Base-by-base conservation (phyloP, 2,329 filamentous ascomycete species). In the Acarospora socialis region DNA sequence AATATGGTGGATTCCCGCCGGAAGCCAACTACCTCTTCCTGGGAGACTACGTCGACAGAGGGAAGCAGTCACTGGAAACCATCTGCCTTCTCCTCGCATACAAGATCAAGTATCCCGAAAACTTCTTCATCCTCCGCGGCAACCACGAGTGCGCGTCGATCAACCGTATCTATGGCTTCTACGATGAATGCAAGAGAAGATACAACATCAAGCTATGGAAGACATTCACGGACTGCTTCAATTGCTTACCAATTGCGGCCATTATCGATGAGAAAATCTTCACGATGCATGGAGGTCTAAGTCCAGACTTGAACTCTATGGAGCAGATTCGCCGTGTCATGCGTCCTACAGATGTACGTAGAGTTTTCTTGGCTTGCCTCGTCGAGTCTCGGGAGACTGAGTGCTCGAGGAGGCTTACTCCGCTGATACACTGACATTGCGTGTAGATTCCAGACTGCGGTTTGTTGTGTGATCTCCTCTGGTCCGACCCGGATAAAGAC, bases 191-290 rank as follows among this genome's bases (percentile, higher is more conserved):
- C 68, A 95, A 95, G 62, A 72, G 87, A 43, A 72, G 87, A 39
- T 93, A 81, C 63, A 94, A 93, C 52, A 82, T 94, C 54, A 94
- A 94, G 63, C 75, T 92, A 34, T 95, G 87, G 87, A 95, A 95
- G 65, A 92, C 83, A 0, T 95, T 95, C 51, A 77, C 93, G 32
- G 87, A 95, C 53, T 90, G 81, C 16, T 95, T 95, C 66, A 95
- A 95, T 55, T 86, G 79, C 24, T 68, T 95, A 26, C 87, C 87
- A 0, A 94, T 95, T 48, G 87, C 87, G 25, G 75, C 87, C n/a
- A 94, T 93, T 48, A 86, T 95, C 21, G 87, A 86, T 2, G 83
- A 82, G 43, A 95, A 95, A 63, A 95, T 95, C 36, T 95, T 94
- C 54, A 94, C 86, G 49, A 87, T 95, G 10, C 90, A 98, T 49